Evolutionary conservation across 2,329 filamentous ascomycete species (phyloP).

Genomic region (Didymella keratinophila): DNA sequence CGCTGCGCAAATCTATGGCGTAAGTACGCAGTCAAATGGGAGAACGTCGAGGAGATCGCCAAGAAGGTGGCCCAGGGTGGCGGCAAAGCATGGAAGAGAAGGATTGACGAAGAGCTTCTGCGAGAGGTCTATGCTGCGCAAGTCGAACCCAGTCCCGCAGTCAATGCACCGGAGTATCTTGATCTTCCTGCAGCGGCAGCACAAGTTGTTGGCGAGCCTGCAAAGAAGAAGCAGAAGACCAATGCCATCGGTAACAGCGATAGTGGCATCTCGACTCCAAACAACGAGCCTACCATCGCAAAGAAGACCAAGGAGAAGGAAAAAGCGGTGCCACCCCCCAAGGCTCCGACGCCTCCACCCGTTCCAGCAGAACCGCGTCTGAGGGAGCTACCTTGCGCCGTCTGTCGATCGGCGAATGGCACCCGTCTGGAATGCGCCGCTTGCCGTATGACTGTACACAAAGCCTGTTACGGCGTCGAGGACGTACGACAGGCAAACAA

Average conservation of each 20-base stretch:
- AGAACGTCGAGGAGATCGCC: conserved; percentile 87
- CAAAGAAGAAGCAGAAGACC: conserved; percentile 68
- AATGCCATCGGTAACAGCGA: conserved; percentile 55
- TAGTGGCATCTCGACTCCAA: conserved; percentile 55
- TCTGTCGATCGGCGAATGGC: conserved; percentile 77
- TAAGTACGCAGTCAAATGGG: conserved; percentile 94
- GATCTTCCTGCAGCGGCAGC: conserved; percentile 36
- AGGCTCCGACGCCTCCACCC: conserved; percentile 64
- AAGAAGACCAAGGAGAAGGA: conserved; percentile 52
- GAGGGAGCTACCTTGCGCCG: conserved; percentile 79
- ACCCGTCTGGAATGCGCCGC: conserved; percentile 75
- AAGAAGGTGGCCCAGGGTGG: conserved; percentile 85
- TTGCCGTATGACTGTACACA: conserved; percentile 90
- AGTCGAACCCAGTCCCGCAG: conserved; percentile 38
- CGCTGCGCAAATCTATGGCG: conserved; percentile 94
- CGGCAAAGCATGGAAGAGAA: conserved; percentile 83
- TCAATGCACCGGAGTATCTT: conserved; percentile 38
- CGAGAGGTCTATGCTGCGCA: conserved; percentile 64
- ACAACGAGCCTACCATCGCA: conserved; percentile 50
- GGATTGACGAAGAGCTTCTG: conserved; percentile 90
- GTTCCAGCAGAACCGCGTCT: conserved; percentile 80
- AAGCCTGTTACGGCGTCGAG: conserved; percentile 89
- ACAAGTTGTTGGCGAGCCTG: conserved; percentile 55
- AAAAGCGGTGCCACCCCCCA: conserved; percentile 57
- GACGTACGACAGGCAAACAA: conserved; percentile 71